Evolutionary conservation across 345 rosid genomes (phyloP), one percentile per base, ranked within the genome.

Genomic region (Boechera stricta): DNA sequence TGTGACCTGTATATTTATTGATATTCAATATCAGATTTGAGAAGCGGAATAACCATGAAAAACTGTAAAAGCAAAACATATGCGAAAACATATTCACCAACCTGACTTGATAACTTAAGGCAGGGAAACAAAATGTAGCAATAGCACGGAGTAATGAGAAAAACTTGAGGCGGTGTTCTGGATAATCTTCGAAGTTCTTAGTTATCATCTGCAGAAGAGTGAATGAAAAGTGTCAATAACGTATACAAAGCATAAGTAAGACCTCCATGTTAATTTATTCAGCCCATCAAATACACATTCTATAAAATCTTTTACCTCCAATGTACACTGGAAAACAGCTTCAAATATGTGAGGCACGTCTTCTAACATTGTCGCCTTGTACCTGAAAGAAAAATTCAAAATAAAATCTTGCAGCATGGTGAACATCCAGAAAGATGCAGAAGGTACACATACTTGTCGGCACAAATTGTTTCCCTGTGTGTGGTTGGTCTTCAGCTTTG

Each of bases 401-500:
- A 35, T 28, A n/a, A 63, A 39, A 75, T 24, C 35, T 39, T 29
- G 65, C 41, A 38, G 60, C 47, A 80, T 47, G 51, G 51, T n/a
- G 49, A 15, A 68, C 12, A 9, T 10, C 32, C 7, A 9, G 21
- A 53, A 69, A 3, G 68, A 69, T 10, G 64, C 48, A 75, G 61
- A 68, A 16, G n/a, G 32, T 44, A 57, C 9, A 75, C 87, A 39
- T 87, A 96, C 99, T 93, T 29, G 98, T 98, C 26, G 95, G 94
- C 70, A 96, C 99, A 84, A 96, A 96, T 75, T 96, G 99, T 82
- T 93, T 96, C 67, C 99, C 99, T 68, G 90, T 90, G 77, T 91
- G 95, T n/a, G 97, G 88, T 76, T 96, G 98, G 72, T 93, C 96
- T 82, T 96, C 99, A n/a, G 99, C 99, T 84, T 96, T 96, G 89